A percentile compares a stretch with the other conserved stretches of the same genome.
Evolutionary conservation across 768 basidiomycete genomes (phyloP).

Genomic region (Mycena chlorophos): DNA sequence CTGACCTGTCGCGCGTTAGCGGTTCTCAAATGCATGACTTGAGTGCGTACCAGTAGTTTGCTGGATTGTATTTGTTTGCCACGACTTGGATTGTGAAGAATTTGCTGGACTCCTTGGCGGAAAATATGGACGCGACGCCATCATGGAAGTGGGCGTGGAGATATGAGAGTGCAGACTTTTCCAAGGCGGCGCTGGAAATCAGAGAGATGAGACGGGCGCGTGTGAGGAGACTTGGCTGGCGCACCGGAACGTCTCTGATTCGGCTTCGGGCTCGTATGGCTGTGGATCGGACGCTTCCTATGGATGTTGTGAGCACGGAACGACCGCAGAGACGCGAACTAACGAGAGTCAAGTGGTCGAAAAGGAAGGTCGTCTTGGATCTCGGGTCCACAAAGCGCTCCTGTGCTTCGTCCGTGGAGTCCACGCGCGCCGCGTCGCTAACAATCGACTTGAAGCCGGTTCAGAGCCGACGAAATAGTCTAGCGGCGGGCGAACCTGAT

Average conservation of each 20-base stretch:
- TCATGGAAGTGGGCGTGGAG: slow-evolving; percentile 79
- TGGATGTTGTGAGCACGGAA: neutral
- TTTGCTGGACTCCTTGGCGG: slow-evolving; percentile 43
- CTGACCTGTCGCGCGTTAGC: slow-evolving; percentile 61
- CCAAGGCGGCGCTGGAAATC: slow-evolving; percentile 60
- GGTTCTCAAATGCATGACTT: slow-evolving; percentile 1
- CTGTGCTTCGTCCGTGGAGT: slow-evolving; percentile 42
- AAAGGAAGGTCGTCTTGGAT: slow-evolving; percentile 72
- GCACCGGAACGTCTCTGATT: slow-evolving; percentile 78
- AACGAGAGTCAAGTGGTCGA: slow-evolving; percentile 85
- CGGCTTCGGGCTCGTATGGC: slow-evolving; percentile 57
- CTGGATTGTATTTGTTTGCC: slow-evolving; percentile 94
- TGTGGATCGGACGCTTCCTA: slow-evolving; percentile 81
- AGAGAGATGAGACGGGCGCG: slow-evolving; percentile 1
- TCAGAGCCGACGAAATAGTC: slow-evolving; percentile 13
- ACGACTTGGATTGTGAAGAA: slow-evolving; percentile 78
- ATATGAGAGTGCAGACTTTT: slow-evolving; percentile 67
- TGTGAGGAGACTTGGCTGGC: slow-evolving; percentile 8
- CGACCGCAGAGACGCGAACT: neutral
- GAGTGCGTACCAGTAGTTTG: slow-evolving; percentile 77
- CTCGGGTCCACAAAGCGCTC: slow-evolving; percentile 85
- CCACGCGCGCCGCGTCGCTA: slow-evolving; percentile 65
- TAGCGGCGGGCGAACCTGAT: slow-evolving; percentile 50
- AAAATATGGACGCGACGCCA: slow-evolving; percentile 74
- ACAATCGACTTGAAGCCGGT: slow-evolving; percentile 67